Conservation (phyloP, 768 basidiomycete genomes). For the Lyophyllum shimeji region DNA sequence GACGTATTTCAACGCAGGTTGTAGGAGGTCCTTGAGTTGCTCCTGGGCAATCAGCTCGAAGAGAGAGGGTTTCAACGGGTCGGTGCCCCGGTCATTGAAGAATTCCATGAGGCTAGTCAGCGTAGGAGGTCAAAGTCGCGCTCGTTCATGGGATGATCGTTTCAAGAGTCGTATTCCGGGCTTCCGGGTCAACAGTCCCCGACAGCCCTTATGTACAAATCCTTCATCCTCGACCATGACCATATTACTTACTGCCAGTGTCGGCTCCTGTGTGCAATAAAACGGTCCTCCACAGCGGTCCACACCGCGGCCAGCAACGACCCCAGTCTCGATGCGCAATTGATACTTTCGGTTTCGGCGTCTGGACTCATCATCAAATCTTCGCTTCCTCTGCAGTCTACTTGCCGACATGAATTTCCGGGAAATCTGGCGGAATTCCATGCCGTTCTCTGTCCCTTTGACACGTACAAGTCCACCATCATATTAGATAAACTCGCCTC, state of each 20-base stretch:
- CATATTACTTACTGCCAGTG: neutral
- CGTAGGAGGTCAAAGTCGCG: slow-evolving; percentile 3
- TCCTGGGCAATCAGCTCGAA: slow-evolving; percentile 95
- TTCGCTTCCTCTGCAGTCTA: neutral
- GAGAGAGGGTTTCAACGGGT: slow-evolving; percentile 75
- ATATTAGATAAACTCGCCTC: slow-evolving; percentile 25
- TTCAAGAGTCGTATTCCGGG: slow-evolving; percentile 5
- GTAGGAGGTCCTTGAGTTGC: slow-evolving; percentile 86
- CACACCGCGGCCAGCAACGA: neutral
- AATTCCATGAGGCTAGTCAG: slow-evolving; percentile 61
- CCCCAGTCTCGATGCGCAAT: neutral
- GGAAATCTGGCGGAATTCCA: neutral
- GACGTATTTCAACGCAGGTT: slow-evolving; percentile 94
- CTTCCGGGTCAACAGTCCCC: slow-evolving; percentile 8
- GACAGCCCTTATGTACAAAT: neutral
- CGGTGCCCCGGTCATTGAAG: slow-evolving; percentile 73
- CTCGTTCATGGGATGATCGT: slow-evolving; percentile 6
- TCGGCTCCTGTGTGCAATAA: no score
- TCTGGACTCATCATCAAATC: neutral
- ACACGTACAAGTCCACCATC: slow-evolving; percentile 15
- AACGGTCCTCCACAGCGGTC: neutral
- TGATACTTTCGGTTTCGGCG: neutral
- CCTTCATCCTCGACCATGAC: neutral
- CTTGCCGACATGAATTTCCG: neutral
- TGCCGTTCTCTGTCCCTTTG: slow-evolving; percentile 14